Base-by-base conservation (phyloP, 1,284 basidiomycete species). In the Pascua guehoae region DNA sequence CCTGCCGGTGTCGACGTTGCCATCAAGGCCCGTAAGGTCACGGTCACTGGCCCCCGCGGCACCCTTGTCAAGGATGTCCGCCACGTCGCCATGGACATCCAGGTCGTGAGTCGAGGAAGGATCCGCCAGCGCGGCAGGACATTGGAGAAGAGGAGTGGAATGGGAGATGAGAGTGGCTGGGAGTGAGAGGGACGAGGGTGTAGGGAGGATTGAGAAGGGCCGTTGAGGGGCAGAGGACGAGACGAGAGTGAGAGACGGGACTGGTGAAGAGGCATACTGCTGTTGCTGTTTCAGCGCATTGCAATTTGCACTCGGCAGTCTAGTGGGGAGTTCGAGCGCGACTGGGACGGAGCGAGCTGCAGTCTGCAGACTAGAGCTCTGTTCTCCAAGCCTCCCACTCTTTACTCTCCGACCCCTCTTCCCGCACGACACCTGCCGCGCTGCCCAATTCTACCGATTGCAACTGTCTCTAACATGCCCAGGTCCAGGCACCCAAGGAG, bases 41-140 rank as follows among this genome's bases (percentile, higher is more conserved):
- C 84, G 63, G 92, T 97, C 69, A 86, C 85, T 68, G 93, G 93
- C 48, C 90, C 93, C 61, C 86, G 93, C 56, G 93, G 93, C 65
- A 88, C 85, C 58, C 84, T 97, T 71, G 85, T 82, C 66, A 97
- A 97, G 85, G 88, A 88, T 72, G 86, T 94, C 77, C 88, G 89
- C 67, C 93, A 97, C 83, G 86, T 95, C 71, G 85, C 93, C 82
- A 94, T 97, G 90, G 94, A 97, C 81, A 89, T 98, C 78, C 87
- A 89, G 74, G 79, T 95, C 53, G 77, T 90, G 69, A 81, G 82
- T 81, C 54, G 45, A 51, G 18, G 41, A 41, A 47, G 42, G 43
- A 32, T 32, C 24, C 24, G 24, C 18, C 41, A 24, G 40, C 44
- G 10, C 14, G 49, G 32, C 37, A 49, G 17, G 48, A 45, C 15